Evolutionary conservation across 352 stramenopile genomes (phyloP), one percentile per base, ranked within the genome.

Genomic region (Phytophthora palmivora): DNA sequence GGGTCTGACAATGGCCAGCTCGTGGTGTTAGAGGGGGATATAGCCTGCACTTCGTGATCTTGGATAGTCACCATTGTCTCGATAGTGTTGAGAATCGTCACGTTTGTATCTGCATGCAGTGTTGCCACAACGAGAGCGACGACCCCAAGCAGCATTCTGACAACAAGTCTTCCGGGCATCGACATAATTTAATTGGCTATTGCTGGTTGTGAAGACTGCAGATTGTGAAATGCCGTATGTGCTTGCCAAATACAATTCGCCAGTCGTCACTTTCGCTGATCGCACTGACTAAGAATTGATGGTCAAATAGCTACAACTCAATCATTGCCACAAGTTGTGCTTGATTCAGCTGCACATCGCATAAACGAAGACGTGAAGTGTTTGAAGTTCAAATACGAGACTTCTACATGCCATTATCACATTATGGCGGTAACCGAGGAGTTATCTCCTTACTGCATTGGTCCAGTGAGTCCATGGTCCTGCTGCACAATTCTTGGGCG

Each of bases 401-500:
- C n/a, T 11, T 58, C 19, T 55, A 36, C 33, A 44, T 28, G 24
- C 24, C 24, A 28, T 28, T 6, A 28, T 28, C n/a, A n/a, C n/a
- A n/a, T n/a, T n/a, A n/a, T n/a, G n/a, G n/a, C n/a, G n/a, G n/a
- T n/a, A n/a, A n/a, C n/a, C n/a, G n/a, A n/a, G n/a, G n/a, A n/a
- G n/a, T n/a, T n/a, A n/a, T n/a, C 24, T 28, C 3, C 24, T 28
- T 60, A 53, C 18, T 51, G 38, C 22, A 55, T 28, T 37, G 10
- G 32, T 30, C 33, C 32, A 47, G 56, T 65, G 26, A 76, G 63
- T n/a, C 58, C 68, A 46, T 76, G 63, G 34, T 72, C 24, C 38
- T 76, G 68, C 19, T 67, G 63, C 16, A 73, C 14, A 44, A 73
- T 15, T 39, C 68, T 76, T 22, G 37, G 30, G 39, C 14, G 45